Evolutionary conservation across 2,329 filamentous ascomycete species (phyloP), one percentile per base, ranked within the genome.

Genomic region (Fusarium poae): DNA sequence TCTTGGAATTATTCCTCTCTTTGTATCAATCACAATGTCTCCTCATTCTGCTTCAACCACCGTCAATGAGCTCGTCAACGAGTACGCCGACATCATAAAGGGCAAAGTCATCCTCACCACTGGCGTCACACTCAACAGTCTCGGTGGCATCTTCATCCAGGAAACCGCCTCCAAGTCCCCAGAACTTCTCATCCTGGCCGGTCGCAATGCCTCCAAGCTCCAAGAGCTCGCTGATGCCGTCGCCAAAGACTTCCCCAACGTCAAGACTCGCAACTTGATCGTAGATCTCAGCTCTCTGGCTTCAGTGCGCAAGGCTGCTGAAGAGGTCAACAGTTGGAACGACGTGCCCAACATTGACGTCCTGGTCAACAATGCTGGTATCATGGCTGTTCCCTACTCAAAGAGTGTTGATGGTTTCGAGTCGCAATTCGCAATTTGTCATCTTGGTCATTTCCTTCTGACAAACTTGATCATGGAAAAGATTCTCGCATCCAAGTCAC

Each of bases 391-490:
- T 3, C 68, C 72, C 1, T 76, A 71, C 16, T 62, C 61, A 2
- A 59, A 72, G 10, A 78, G 78, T 0, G 62, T 65, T 0, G 82
- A 84, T 44, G 81, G 81, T 0, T 70, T 79, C 39, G 83, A 83
- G 73, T 73, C 75, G 54, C 81, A 83, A 57, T 81, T 85, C 49
- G 81, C 77, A 0, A 79, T 79, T 4, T 84, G 84, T 51, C 80
- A 85, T 52, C 51, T 85, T 8, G 80, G 79, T 0, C 83, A 83
- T 68, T 85, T 82, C 49, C 75, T 85, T 3, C 76, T 86, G 35
- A 80, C 81, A 16, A 82, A 82, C 64, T 72, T 83, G 21, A 72
- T 85, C 45, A 80, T 83, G 75, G 75, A 74, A 0, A 83, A 82
- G 68, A 62, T 85, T 5, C 71, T 83, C 20, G 75, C 74, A 6